Percentiles rank a stretch among this genome's conserved stretches.
phyloP scores from a whole-genome alignment of 2,329 filamentous ascomycete genomes.

The Sordariomycetes sp. region DNA sequence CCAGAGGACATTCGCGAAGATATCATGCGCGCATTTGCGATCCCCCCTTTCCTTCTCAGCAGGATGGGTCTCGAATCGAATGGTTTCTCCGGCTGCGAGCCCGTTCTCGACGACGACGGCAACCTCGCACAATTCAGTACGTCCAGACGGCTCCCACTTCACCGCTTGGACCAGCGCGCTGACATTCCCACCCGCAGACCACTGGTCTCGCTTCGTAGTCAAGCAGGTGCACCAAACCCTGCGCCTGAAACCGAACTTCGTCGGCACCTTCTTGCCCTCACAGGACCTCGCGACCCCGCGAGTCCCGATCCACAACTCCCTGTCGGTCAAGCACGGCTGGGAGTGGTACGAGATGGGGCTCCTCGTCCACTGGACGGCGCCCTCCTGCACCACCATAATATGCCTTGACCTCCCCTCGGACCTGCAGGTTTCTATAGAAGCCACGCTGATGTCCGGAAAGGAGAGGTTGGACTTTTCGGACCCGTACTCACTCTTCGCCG shows the following conservation, averaged over 20 bases:
- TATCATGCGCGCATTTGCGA: too few relatives aligned
- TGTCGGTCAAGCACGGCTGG: slow-evolving; percentile 2
- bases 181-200: too few relatives aligned
- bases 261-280: background rate
- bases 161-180: too few relatives aligned
- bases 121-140: background rate
- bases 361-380: slow-evolving; percentile 1
- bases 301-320: background rate
- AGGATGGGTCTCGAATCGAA: slow-evolving; percentile 1
- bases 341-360: slow-evolving; percentile 6
- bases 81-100: slow-evolving; percentile 4
- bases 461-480: background rate
- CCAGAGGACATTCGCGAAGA: too few relatives aligned
- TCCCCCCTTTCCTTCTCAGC: background rate
- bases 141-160: too few relatives aligned
- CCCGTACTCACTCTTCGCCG: background rate
- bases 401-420: background rate
- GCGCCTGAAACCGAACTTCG: background rate
- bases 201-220: slow-evolving; percentile 5
- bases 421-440: background rate
- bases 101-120: background rate
- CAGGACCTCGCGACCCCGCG: background rate
- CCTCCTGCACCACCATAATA: background rate
- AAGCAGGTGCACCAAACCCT: slow-evolving; percentile 3
- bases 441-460: background rate